Conservation (phyloP, 2,329 filamentous ascomycete genomes). For the Aotearoamyces nothofagi region DNA sequence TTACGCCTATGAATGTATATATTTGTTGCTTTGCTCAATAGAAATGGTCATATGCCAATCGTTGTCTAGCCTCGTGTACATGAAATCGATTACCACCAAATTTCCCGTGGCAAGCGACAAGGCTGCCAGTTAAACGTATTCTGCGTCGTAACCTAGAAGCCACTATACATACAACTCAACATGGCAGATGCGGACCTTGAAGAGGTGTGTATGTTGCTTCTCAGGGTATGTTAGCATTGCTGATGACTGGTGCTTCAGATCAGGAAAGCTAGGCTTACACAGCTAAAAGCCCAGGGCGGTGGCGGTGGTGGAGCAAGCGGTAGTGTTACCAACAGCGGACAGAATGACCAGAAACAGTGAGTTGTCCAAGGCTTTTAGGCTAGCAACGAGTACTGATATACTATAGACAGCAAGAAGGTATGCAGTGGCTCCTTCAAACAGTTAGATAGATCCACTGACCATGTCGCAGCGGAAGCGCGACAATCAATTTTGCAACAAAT, state of each 20-base stretch:
- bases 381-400: not conserved
- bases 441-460: constrained; percentile 8
- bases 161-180: too few species aligned
- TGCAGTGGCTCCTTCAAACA: constrained; percentile 4
- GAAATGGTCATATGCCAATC: too few species aligned
- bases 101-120: too few species aligned
- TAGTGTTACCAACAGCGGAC: constrained; percentile 28
- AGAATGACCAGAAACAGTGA: constrained; percentile 51
- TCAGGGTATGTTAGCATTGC: not conserved
- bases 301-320: constrained; percentile 31
- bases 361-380: constrained; percentile 12
- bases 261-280: constrained; percentile 78
- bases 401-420: constrained; percentile 35
- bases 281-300: constrained; percentile 64
- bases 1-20: not conserved
- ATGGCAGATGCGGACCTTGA: not conserved
- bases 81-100: too few species aligned
- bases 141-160: too few species aligned
- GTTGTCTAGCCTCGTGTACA: too few species aligned
- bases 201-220: not conserved
- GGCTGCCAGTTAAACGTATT: too few species aligned
- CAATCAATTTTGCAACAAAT: constrained; percentile 76
- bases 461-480: constrained; percentile 47
- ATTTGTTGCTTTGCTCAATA: too few species aligned
- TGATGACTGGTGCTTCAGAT: constrained; percentile 41